These are phyloP conservation scores for Fusarium avenaceum DNA, from an alignment of 2,329 filamentous ascomycete genomes.

Conservation along the genomic window DNA sequence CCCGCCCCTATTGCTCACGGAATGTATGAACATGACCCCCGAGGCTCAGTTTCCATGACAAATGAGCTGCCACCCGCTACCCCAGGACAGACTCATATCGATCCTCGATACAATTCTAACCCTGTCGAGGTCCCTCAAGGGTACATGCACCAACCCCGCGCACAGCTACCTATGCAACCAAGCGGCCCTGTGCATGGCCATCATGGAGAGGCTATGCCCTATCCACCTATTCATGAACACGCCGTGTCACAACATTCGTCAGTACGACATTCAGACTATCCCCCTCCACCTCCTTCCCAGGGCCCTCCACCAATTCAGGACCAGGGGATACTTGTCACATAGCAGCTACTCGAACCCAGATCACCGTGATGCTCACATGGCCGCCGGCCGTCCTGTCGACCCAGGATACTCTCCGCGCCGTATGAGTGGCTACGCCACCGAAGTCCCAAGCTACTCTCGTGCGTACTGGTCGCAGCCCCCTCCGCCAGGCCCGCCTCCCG, in stretches of 20 bases:
- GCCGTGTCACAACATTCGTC: slow-evolving; percentile 44
- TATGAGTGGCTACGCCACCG: slow-evolving; percentile 51
- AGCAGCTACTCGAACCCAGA: slow-evolving; percentile 49
- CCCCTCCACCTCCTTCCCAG: slow-evolving; percentile 45
- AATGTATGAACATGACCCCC: slow-evolving; percentile 41
- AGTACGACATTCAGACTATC: slow-evolving; percentile 50
- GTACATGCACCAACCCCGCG: slow-evolving; percentile 47
- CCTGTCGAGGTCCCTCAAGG: slow-evolving; percentile 46
- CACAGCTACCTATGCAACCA: slow-evolving; percentile 45
- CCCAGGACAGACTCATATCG: slow-evolving; percentile 43
- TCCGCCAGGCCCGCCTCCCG: slow-evolving; percentile 48
- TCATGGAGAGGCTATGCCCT: slow-evolving; percentile 43
- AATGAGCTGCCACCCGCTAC: slow-evolving; percentile 44
- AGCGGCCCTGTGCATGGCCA: slow-evolving; percentile 44
- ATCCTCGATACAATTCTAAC: slow-evolving; percentile 42
- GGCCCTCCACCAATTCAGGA: slow-evolving; percentile 42
- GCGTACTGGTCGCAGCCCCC: slow-evolving; percentile 55
- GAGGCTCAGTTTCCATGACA: slow-evolving; percentile 41
- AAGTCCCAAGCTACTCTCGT: slow-evolving; percentile 51
- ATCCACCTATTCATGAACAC: slow-evolving; percentile 49
- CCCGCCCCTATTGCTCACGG: slow-evolving; percentile 13
- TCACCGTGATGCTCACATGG: slow-evolving; percentile 50
- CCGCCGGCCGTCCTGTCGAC: slow-evolving; percentile 51
- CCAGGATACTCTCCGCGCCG: slow-evolving; percentile 51
- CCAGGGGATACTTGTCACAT: slow-evolving; percentile 50